These are phyloP conservation scores for Rhododendron williamsianum DNA, from an alignment of 148 eudicot species.

Conservation along the genomic window DNA sequence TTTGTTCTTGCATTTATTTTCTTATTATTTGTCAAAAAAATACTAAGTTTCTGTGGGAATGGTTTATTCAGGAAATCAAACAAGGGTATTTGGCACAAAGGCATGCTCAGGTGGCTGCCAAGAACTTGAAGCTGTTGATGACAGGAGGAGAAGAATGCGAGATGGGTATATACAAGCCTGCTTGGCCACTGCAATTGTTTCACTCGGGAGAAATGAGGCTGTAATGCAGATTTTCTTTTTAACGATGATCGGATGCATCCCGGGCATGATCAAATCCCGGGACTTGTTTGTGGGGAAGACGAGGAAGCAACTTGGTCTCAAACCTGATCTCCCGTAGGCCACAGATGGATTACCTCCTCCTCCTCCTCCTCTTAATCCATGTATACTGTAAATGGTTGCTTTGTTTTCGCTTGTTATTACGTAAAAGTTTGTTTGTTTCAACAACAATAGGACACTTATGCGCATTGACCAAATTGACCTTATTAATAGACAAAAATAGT, in stretches of 20 bases:
- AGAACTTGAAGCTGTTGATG: constrained; percentile 36
- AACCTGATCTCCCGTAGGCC: background rate
- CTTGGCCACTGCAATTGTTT: constrained; percentile 36
- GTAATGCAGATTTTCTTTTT: constrained; percentile 36
- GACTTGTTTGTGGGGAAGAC: constrained; percentile 51
- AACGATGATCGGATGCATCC: constrained; percentile 34
- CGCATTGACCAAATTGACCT: too few species aligned
- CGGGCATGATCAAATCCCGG: constrained; percentile 45
- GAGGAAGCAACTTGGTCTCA: constrained; percentile 29
- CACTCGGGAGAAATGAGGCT: constrained; percentile 41
- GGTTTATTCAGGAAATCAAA: constrained; percentile 37
- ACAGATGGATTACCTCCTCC: background rate
- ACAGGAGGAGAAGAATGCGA: constrained; percentile 20
- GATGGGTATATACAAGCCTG: constrained; percentile 30
- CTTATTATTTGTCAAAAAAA: background rate
- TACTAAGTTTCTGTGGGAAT: background rate
- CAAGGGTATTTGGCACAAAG: constrained; percentile 48
- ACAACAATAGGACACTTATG: too few species aligned
- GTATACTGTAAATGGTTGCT: background rate
- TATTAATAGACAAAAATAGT: too few species aligned
- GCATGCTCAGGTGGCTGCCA: constrained; percentile 34
- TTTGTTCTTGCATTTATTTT: background rate
- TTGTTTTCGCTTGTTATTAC: background rate
- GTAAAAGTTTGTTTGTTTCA: background rate
- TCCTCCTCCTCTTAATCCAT: background rate